Conservation (phyloP, 2,329 filamentous ascomycete species). For the Botryosphaeria dothidea region DNA sequence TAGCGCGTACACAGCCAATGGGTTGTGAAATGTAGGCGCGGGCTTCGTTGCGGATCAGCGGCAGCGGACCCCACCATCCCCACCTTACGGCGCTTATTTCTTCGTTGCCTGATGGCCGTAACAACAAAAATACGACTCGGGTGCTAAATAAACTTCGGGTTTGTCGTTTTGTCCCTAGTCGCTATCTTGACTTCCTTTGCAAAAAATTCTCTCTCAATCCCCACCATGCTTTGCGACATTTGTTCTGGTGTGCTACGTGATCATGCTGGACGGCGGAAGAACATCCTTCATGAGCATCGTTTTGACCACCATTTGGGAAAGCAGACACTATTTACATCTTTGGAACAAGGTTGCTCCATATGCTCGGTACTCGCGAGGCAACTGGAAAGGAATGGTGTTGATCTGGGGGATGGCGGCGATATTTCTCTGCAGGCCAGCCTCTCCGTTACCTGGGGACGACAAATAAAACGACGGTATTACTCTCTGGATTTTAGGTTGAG, state of each 20-base stretch:
- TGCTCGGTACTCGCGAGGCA: conserved; percentile 18
- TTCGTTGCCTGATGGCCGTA: background rate
- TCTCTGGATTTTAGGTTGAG: conserved; percentile 16
- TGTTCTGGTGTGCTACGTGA: conserved; percentile 21
- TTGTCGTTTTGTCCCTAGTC: background rate
- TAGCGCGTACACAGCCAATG: background rate
- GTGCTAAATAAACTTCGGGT: background rate
- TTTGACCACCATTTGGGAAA: conserved; percentile 21
- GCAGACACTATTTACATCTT: conserved; percentile 8
- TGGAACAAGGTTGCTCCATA: conserved; percentile 18
- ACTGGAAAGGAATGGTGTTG: background rate
- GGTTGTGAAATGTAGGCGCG: background rate
- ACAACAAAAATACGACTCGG: background rate
- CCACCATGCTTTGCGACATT: conserved; percentile 18
- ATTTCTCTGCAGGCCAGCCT: background rate
- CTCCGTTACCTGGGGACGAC: background rate
- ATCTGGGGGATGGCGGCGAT: background rate
- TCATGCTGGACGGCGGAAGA: conserved; percentile 18
- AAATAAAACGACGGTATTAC: conserved; percentile 7
- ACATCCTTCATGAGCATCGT: conserved; percentile 17
- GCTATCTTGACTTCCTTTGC: background rate
- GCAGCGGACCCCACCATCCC: background rate
- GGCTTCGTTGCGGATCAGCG: background rate
- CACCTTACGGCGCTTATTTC: background rate
- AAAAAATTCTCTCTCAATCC: background rate